These are phyloP conservation scores for Pleurozium schreberi DNA, from an alignment of 225 moss, liverwort and hornwort species.

Conservation along the genomic window DNA sequence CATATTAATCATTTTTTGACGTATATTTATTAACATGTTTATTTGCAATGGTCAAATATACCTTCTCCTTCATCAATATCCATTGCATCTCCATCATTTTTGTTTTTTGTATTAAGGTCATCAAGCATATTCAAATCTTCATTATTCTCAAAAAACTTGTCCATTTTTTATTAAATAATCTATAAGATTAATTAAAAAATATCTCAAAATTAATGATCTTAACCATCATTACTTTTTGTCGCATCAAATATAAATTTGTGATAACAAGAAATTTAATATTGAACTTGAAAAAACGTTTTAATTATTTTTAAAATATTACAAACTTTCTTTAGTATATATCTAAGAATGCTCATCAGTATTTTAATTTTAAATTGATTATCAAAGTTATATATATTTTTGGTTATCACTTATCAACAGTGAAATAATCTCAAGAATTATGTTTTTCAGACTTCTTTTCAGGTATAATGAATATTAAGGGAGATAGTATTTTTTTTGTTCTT, in stretches of 20 bases:
- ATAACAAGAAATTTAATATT: background rate
- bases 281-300: too few relatives aligned
- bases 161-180: background rate
- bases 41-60: background rate
- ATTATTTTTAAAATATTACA: rapidly evolving
- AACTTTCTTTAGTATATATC: too few relatives aligned
- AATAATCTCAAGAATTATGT: background rate
- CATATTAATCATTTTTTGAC: background rate
- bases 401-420: background rate
- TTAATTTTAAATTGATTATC: background rate
- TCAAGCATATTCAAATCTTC: background rate
- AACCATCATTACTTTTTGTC: background rate
- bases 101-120: background rate
- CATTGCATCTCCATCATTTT: background rate
- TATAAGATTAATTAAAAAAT: background rate
- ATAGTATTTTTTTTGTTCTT: too few relatives aligned
- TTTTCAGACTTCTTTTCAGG: too few relatives aligned
- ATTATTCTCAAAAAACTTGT: background rate
- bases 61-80: slow-evolving; percentile 5
- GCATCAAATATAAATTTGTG: too few relatives aligned
- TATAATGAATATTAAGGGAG: background rate
- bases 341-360: background rate
- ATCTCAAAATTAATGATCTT: background rate
- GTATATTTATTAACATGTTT: background rate
- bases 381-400: too few relatives aligned